A percentile compares a stretch with the other conserved stretches of the same genome.
Evolutionary conservation across 106 monocot species (phyloP).

Genomic region (Allium fistulosum): DNA sequence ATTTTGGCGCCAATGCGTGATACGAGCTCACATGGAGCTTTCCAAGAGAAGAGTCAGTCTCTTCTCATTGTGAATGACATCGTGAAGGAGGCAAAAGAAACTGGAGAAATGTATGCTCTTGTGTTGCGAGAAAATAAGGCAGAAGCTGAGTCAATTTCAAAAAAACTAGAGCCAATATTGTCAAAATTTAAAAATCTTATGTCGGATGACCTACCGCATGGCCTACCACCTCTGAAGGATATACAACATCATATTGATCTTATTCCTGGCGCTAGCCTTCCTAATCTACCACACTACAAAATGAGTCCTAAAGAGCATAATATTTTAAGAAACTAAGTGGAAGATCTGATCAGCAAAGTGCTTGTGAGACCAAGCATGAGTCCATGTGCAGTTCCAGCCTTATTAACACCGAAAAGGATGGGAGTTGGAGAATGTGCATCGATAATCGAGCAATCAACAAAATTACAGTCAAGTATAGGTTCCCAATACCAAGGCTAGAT

Average conservation of each 20-base stretch:
- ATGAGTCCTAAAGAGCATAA: too few relatives aligned
- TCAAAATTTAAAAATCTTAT: neutral
- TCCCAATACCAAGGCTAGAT: too few relatives aligned
- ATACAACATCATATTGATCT: constrained; percentile 7
- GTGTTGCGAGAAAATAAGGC: neutral
- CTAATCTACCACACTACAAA: neutral
- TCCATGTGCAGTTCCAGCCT: neutral
- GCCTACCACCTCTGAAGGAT: neutral
- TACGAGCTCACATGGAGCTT: neutral
- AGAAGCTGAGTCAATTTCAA: neutral
- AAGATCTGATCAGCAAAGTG: neutral
- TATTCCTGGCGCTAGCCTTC: neutral
- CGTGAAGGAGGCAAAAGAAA: neutral
- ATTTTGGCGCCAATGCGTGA: neutral
- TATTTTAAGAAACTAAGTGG: neutral
- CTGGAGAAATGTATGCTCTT: neutral
- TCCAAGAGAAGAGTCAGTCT: neutral
- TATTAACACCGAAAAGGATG: neutral
- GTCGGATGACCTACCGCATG: neutral
- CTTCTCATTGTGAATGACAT: neutral
- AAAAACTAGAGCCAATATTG: neutral
- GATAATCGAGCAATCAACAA: too few relatives aligned
- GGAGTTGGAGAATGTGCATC: too few relatives aligned
- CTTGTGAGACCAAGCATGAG: neutral
- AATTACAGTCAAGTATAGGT: too few relatives aligned